Evolutionary conservation across 2,329 filamentous ascomycete genomes (phyloP).

Genomic region (Peltaster fructicola): DNA sequence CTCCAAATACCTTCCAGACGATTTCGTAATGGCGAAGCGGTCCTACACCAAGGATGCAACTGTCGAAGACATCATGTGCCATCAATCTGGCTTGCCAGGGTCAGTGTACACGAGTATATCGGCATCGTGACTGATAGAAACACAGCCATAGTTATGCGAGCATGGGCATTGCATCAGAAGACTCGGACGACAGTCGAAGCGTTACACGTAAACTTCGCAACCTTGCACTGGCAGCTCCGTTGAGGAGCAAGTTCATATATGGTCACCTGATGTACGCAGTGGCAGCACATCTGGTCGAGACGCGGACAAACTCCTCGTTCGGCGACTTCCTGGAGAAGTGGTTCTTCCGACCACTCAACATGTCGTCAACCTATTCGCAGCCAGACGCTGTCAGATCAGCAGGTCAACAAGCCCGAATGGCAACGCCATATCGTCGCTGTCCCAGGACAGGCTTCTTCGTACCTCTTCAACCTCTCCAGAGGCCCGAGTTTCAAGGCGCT

Average conservation of each 20-base stretch:
- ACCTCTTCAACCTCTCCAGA: slow-evolving; percentile 13
- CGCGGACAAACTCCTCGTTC: slow-evolving; percentile 21
- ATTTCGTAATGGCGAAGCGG: slow-evolving; percentile 33
- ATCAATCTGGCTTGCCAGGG: slow-evolving; percentile 33
- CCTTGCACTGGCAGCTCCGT: slow-evolving; percentile 27
- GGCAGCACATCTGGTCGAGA: slow-evolving; percentile 30
- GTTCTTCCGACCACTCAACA: slow-evolving; percentile 31
- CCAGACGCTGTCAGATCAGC: slow-evolving; percentile 8
- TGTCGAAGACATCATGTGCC: slow-evolving; percentile 36
- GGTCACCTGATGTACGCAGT: slow-evolving; percentile 34
- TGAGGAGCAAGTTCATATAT: slow-evolving; percentile 31
- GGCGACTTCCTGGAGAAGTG: slow-evolving; percentile 23
- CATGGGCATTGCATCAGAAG: slow-evolving; percentile 15
- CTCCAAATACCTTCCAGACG: slow-evolving; percentile 29
- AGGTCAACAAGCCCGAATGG: slow-evolving; percentile 18
- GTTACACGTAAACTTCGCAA: slow-evolving; percentile 28
- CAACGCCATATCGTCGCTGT: slow-evolving; percentile 27
- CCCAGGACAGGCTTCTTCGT: slow-evolving; percentile 12
- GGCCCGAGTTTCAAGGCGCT: slow-evolving; percentile 23
- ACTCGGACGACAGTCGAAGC: slow-evolving; percentile 18
- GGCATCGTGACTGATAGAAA: neutral
- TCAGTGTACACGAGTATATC: slow-evolving; percentile 25
- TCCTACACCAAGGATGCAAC: slow-evolving; percentile 33
- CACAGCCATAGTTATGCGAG: slow-evolving; percentile 20
- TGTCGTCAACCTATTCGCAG: slow-evolving; percentile 26